A percentile compares a stretch with the other conserved stretches of the same genome.
Evolutionary conservation across 2,329 filamentous ascomycete genomes (phyloP).

Genomic region (Sclerotinia minor): DNA sequence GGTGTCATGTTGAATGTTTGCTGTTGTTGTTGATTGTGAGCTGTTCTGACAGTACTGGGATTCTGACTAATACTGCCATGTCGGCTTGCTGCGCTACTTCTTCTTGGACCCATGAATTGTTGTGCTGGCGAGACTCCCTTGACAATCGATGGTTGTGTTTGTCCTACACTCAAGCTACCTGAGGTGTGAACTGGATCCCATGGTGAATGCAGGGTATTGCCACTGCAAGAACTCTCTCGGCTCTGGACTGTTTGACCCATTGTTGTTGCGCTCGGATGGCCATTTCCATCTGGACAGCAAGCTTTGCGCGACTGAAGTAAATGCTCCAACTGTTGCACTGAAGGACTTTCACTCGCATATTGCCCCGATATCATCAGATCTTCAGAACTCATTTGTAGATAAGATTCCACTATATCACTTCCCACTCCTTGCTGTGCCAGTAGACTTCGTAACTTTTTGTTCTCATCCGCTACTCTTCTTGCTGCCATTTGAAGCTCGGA

Average conservation of each 20-base stretch:
- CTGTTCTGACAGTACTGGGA: conserved; percentile 22
- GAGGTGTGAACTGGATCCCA: conserved; percentile 34
- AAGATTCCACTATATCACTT: conserved; percentile 52
- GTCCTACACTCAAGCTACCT: conserved; percentile 26
- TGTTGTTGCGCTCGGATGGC: background rate
- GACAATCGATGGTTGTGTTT: conserved; percentile 23
- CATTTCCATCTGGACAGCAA: conserved; percentile 31
- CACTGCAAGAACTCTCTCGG: conserved; percentile 34
- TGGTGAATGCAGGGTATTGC: conserved; percentile 32
- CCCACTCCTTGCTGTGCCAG: conserved; percentile 58
- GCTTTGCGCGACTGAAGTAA: conserved; percentile 35
- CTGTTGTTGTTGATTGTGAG: conserved; percentile 26
- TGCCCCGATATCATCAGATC: conserved; percentile 26
- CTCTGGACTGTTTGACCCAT: conserved; percentile 25
- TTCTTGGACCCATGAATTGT: conserved; percentile 35
- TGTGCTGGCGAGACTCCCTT: conserved; percentile 28
- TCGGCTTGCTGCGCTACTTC: conserved; percentile 30
- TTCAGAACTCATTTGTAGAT: conserved; percentile 29
- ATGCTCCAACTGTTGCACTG: conserved; percentile 37
- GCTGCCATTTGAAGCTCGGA: conserved; percentile 72
- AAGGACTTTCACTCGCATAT: conserved; percentile 27
- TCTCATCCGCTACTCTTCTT: conserved; percentile 67
- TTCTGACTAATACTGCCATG: conserved; percentile 30
- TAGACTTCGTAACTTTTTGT: conserved; percentile 61
- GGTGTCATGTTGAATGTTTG: conserved; percentile 22